Base-by-base conservation (phyloP, 129 eudicot genomes). In the Sambucus nigra region DNA sequence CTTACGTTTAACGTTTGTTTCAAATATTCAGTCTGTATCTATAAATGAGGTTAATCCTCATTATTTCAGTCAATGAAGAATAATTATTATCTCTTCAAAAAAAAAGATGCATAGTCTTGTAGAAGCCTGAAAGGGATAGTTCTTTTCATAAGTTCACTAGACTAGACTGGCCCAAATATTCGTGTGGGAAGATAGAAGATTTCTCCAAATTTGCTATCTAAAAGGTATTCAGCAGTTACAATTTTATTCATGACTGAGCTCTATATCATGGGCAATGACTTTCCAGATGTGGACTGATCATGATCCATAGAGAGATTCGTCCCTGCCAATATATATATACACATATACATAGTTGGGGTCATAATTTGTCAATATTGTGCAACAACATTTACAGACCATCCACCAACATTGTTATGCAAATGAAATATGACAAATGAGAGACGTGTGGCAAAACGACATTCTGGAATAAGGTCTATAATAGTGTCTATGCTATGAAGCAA, bases 51-150 rank as follows among this genome's bases (percentile, higher is more conserved):
- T n/a, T n/a, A n/a, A n/a, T n/a, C n/a, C n/a, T n/a, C n/a, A n/a
- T n/a, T n/a, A n/a, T n/a, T n/a, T n/a, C n/a, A n/a, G n/a, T n/a
- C n/a, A n/a, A n/a, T n/a, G n/a, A n/a, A n/a, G n/a, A n/a, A n/a
- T n/a, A n/a, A n/a, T n/a, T n/a, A n/a, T n/a, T n/a, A n/a, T n/a
- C n/a, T n/a, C n/a, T n/a, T n/a, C n/a, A n/a, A n/a, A n/a, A n/a
- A n/a, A n/a, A n/a, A n/a, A 25, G 92, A 78, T 49, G 79, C 75
- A 75, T 81, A 86, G 68, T 71, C 77, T 59, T 72, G 83, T 49
- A 88, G 22, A 38, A 83, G 81, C 23, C 56, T 83, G 61, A 83
- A 77, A 35, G 96, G 73, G 63, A 74, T 73, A 25, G 69, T 45
- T 8, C 64, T 60, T 33, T 52, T 51, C 42, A 5, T 47, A 47